Evolutionary conservation across 805 yeast genomes (phyloP).

Genomic region (Cyberlindnera euphorbiae): DNA sequence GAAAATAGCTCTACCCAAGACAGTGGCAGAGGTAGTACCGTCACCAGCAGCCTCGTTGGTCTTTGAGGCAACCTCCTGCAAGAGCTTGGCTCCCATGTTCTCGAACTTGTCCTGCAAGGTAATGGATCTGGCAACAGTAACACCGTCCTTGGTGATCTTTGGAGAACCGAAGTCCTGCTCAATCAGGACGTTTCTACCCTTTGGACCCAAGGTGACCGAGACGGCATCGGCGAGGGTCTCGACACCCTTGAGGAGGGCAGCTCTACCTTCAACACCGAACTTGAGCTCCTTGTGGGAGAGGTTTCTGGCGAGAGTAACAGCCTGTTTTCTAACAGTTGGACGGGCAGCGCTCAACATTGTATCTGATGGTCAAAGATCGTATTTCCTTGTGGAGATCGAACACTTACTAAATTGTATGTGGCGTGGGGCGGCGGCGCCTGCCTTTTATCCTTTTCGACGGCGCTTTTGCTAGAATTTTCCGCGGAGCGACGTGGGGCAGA

Average conservation of each 20-base stretch:
- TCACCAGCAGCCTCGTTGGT: constrained; percentile 99
- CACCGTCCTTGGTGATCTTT: constrained; percentile 99
- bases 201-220: constrained; percentile 94
- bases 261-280: constrained; percentile 67
- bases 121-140: constrained; percentile 90
- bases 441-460: constrained; percentile 3
- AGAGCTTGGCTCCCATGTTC: constrained; percentile 92
- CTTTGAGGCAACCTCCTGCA: constrained; percentile 97
- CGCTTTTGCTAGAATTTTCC: constrained; percentile 17
- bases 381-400: not conserved
- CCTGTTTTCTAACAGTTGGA: constrained; percentile 23
- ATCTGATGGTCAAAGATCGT: constrained; percentile 1
- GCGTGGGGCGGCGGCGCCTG: not conserved
- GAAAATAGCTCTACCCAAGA: constrained; percentile 92
- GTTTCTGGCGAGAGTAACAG: constrained; percentile 25
- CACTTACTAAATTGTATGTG: not conserved
- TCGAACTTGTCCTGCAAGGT: constrained; percentile 88
- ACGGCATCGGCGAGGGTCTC: constrained; percentile 87
- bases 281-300: constrained; percentile 84
- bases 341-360: constrained; percentile 25
- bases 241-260: constrained; percentile 83
- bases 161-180: constrained; percentile 98
- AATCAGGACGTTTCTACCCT: constrained; percentile 95
- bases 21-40: constrained; percentile 98
- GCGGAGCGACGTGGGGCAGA: not conserved